Conservation (phyloP, 192 early-diverging fungal genomes). For the Backusella australiensis region DNA sequence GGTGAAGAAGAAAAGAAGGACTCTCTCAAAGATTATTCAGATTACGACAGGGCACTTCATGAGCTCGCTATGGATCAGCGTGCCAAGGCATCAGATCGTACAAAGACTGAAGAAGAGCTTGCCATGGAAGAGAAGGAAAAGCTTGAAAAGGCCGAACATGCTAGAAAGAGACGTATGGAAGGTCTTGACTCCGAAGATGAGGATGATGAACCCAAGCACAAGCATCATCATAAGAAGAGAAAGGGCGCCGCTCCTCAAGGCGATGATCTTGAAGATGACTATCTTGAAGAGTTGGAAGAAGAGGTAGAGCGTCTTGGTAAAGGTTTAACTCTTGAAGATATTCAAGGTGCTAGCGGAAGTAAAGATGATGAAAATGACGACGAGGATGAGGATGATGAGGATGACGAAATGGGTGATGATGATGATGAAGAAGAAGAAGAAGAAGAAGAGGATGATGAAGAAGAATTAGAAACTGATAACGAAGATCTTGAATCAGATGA, state of each 20-base stretch:
- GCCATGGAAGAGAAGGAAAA: slow-evolving; percentile 80
- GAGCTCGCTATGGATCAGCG: slow-evolving; percentile 84
- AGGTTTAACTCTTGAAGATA: slow-evolving; percentile 31
- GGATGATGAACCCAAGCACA: slow-evolving; percentile 19
- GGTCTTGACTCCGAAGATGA: slow-evolving; percentile 62
- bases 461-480: slow-evolving; percentile 42
- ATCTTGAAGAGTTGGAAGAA: slow-evolving; percentile 47
- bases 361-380: slow-evolving; percentile 29
- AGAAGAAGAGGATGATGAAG: slow-evolving; percentile 44
- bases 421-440: slow-evolving; percentile 45
- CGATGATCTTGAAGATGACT: slow-evolving; percentile 73
- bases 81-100: slow-evolving; percentile 83
- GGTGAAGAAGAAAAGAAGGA: slow-evolving; percentile 31
- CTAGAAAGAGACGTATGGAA: slow-evolving; percentile 80
- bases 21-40: slow-evolving; percentile 47
- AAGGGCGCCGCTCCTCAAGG: slow-evolving; percentile 51
- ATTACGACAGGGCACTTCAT: slow-evolving; percentile 83
- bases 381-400: slow-evolving; percentile 19
- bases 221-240: slow-evolving; percentile 42
- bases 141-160: slow-evolving; percentile 84
- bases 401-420: slow-evolving; percentile 32
- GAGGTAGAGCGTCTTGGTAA: slow-evolving; percentile 34
- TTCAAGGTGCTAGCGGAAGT: slow-evolving; percentile 32
- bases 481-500: slow-evolving; percentile 47
- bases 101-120: slow-evolving; percentile 93